Conservation (phyloP, 169 alveolate species). For the Toxoplasma gondii region DNA sequence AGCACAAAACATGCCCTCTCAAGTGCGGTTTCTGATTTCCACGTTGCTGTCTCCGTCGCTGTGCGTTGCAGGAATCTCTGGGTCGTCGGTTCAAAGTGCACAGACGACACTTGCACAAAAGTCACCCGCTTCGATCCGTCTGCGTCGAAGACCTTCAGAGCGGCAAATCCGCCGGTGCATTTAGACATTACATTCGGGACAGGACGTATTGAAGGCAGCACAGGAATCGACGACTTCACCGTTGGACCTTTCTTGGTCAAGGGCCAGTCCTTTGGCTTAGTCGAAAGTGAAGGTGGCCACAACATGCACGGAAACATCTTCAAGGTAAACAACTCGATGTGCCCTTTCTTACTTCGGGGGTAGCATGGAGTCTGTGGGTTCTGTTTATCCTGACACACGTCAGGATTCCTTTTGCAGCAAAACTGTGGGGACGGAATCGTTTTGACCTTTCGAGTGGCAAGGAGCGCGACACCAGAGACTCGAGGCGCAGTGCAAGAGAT, state of each 20-base stretch:
- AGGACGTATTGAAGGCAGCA: slow-evolving; percentile 84
- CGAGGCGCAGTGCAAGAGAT: too few species aligned
- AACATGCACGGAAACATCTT: slow-evolving; percentile 70
- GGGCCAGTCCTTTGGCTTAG: slow-evolving; percentile 83
- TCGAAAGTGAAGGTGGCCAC: slow-evolving; percentile 79
- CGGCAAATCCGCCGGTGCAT: slow-evolving; percentile 67
- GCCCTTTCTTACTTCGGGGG: background rate
- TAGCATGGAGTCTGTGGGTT: too few species aligned
- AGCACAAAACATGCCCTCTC: too few species aligned
- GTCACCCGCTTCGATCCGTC: slow-evolving; percentile 71
- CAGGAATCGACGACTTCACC: slow-evolving; percentile 80
- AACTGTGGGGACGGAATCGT: too few species aligned
- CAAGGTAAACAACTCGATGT: slow-evolving; percentile 66
- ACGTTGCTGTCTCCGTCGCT: background rate
- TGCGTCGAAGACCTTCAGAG: slow-evolving; percentile 68
- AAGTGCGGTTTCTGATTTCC: too few species aligned
- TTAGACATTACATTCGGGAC: slow-evolving; percentile 88
- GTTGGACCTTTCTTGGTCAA: slow-evolving; percentile 80
- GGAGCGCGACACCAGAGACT: too few species aligned
- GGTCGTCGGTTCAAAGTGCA: slow-evolving; percentile 77
- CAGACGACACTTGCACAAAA: slow-evolving; percentile 69
- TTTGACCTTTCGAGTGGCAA: too few species aligned
- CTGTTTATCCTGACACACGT: too few species aligned
- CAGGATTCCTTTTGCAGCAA: too few species aligned
- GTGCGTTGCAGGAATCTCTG: slow-evolving; percentile 72